Evolutionary conservation across 2,329 filamentous ascomycete species (phyloP), one percentile per base, ranked within the genome.

Genomic region (Grosmannia serpens): DNA sequence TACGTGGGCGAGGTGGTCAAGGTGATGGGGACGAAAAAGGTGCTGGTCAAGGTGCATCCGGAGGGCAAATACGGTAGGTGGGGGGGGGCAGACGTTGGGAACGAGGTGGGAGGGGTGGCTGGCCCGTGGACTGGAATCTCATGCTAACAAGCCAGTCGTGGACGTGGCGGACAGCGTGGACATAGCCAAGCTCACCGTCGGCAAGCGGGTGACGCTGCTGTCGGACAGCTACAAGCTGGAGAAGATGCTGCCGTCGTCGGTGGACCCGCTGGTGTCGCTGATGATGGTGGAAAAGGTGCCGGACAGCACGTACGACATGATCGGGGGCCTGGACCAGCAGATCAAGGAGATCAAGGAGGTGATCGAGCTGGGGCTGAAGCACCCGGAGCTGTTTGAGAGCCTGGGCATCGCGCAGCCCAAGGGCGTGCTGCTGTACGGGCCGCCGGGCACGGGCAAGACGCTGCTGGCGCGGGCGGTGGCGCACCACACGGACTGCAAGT

Each of bases 271-370:
- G 60, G 94, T 99, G 59, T 99, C 94, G 41, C 88, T 99, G 71
- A 99, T 99, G 94, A 99, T 99, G 94, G 94, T 99, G 56, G 94
- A 99, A 73, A 99, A 99, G 81, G 94, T 99, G 20, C 94, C 94
- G 20, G 94, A 99, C 79, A 96, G 91, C 77, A 99, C 94, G 71
- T 99, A 99, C 79, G 94, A 99, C 77, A 99, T 99, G 94, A 99
- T 99, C 72, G 94, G 94, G 75, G 94, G 94, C 65, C 78, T 99
- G 62, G 94, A 99, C 71, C 92, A 99, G 73, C 94, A 99, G 72
- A 97, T 99, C 78, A 97, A 99, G 78, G 94, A 99, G 73, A 99
- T 99, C 80, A 99, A 99, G 77, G 94, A 99, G 76, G 94, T 99
- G 67, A 97, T 99, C 72, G 94, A 99, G 78, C 86, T 99, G 51